Base-by-base conservation (phyloP, 2,329 filamentous ascomycete species). In the Scedosporium dehoogii region DNA sequence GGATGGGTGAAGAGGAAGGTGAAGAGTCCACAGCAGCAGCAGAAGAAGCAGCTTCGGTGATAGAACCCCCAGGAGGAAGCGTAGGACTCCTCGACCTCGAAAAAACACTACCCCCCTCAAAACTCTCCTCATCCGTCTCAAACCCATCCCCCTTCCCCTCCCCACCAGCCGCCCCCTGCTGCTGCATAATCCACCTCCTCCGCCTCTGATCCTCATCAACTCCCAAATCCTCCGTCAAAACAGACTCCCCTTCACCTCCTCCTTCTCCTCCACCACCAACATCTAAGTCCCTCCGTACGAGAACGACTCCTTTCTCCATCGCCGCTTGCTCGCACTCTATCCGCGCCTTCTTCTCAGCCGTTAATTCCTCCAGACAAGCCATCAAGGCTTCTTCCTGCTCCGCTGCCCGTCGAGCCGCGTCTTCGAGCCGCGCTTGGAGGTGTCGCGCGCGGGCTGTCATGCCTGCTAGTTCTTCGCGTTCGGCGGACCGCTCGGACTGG, bases 41-140 rank as follows among this genome's bases (percentile, higher is more conserved):
- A 10, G 76, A 75, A 51, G 77, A 74, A 25, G 78, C 72, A 1
- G 55, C 59, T 23, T 55, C 59, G 41, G 42, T 21, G 58, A 44
- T 14, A 33, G 42, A 53, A 27, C n/a, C 48, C n/a, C n/a, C 12
- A n/a, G 58, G 55, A 14, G 58, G 21, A 5, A 61, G 41, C 2
- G 83, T 82, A 1, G 85, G 85, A 67, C 83, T 86, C 25, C 83
- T 76, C 44, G 81, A 81, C 48, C 84, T 75, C 14, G 84, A 86
- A 68, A 88, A 88, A 46, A 88, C 77, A 68, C 83, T 86, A 41
- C 78, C 80, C 21, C 72, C 76, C 64, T 81, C 81, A 21, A 74
- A 69, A 62, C 75, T 78, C 55, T 78, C 77, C 57, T 83, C 82
- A 33, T 79, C 84, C n/a, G 79, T 83, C 62, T 82, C 81, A 62